Evolutionary conservation across 768 basidiomycete genomes (phyloP), one percentile per base, ranked within the genome.

Genomic region (Mycena latifolia): DNA sequence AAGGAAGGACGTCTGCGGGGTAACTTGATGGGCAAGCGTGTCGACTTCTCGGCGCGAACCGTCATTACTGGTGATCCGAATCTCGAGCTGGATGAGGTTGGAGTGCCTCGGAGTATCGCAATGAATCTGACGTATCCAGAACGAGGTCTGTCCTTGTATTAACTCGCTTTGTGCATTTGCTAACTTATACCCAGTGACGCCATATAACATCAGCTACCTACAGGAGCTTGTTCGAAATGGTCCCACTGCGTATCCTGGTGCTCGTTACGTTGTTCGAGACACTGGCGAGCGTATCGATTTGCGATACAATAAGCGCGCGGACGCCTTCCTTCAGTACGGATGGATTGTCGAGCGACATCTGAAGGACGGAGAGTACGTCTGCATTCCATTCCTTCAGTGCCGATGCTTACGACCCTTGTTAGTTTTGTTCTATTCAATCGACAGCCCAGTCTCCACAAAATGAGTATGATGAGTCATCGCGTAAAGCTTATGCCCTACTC

Each of bases 401-500:
- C n/a, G 1, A 31, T 51, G 41, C 29, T 70, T 8, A 20, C 45
- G 41, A 72, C 0, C 15, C 24, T 41, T 37, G 8, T 66, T 35
- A 96, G 94, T 74, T 96, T 84, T 71, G 93, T 98, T 24, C 82
- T 99, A 56, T 99, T 99, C 83, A 99, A 99, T 78, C 96, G 98
- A 57, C 98, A 99, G 76, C 98, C 98, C 14, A 93, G 91, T 86
- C 80, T 99, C 78, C 98, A 99, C 79, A 99, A 99, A 80, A 99
- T 99, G 98, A 97, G 95, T 85, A 99, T 99, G 98, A 99, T 99
- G 98, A 94, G 94, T 78, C 98, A 99, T 82, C 90, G 96, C 37
- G 94, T 99, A 31, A 95, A 93, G 74, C 82, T 99, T 65, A 98
- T 99, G 96, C 93, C 94, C 15, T 98, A 99, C 79, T 99, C 96